phyloP scores from a whole-genome alignment of 805 yeast species.

The Spathaspora passalidarum region DNA sequence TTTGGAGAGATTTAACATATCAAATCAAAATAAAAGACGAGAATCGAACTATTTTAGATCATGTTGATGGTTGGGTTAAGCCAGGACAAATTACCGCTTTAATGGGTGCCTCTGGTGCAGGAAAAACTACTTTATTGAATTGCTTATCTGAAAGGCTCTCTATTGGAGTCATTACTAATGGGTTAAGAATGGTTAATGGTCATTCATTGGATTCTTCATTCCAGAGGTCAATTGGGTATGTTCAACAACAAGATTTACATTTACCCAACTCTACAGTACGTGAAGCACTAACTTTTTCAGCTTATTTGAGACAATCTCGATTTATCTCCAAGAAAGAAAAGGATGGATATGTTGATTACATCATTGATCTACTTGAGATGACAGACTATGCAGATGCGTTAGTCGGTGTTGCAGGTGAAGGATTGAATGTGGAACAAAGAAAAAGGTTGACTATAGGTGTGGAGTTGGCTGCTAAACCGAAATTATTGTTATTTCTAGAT shows the following conservation, averaged over 20 bases:
- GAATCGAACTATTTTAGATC: constrained; percentile 34
- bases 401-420: constrained; percentile 89
- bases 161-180: constrained; percentile 59
- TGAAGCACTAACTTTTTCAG: constrained; percentile 92
- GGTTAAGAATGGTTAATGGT: constrained; percentile 76
- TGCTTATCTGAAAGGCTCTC: constrained; percentile 86
- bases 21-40: constrained; percentile 32
- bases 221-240: constrained; percentile 80
- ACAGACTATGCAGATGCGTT: constrained; percentile 80
- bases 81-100: constrained; percentile 92
- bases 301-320: constrained; percentile 80
- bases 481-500: constrained; percentile 70
- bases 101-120: constrained; percentile 99
- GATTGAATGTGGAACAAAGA: constrained; percentile 64
- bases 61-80: constrained; percentile 70
- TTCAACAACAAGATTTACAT: constrained; percentile 90
- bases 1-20: constrained; percentile 35
- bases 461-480: constrained; percentile 75
- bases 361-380: constrained; percentile 83
- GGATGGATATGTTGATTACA: constrained; percentile 80
- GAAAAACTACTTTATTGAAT: constrained; percentile 90
- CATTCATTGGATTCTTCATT: constrained; percentile 39
- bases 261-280: constrained; percentile 92
- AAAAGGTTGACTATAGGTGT: constrained; percentile 79
- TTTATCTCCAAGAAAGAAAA: constrained; percentile 68